Evolutionary conservation across 2,329 filamentous ascomycete species (phyloP).

Genomic region (Shiraia sp.): DNA sequence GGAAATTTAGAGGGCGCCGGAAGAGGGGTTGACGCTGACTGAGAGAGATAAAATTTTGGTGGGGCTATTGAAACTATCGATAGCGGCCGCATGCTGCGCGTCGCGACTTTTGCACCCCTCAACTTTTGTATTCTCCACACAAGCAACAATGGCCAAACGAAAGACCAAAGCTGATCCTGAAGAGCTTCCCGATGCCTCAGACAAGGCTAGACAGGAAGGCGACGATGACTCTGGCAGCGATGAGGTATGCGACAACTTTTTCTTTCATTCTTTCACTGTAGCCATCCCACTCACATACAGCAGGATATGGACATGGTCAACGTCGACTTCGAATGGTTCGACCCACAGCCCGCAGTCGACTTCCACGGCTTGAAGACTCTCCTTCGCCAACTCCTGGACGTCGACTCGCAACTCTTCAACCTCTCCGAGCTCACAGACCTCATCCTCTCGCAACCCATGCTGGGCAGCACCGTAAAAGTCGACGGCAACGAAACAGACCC

Average conservation of each 20-base stretch:
- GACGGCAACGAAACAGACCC: constrained; percentile 91
- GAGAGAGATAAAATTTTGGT: constrained; percentile 16
- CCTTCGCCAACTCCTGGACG: constrained; percentile 87
- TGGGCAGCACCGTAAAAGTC: constrained; percentile 96
- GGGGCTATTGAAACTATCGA: constrained; percentile 20
- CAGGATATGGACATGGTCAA: constrained; percentile 90
- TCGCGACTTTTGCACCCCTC: constrained; percentile 3
- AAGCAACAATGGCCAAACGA: constrained; percentile 41
- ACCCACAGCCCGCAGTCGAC: constrained; percentile 84
- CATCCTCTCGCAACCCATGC: constrained; percentile 80
- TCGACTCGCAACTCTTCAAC: constrained; percentile 83
- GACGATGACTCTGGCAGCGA: constrained; percentile 44
- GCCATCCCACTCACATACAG: constrained; percentile 10
- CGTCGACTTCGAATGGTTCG: constrained; percentile 99
- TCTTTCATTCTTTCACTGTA: too few relatives aligned
- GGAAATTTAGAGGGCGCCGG: constrained; percentile 13
- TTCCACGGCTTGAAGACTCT: constrained; percentile 94
- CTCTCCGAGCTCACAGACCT: constrained; percentile 84
- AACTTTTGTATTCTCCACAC: constrained; percentile 4
- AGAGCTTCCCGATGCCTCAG: constrained; percentile 41
- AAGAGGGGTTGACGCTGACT: constrained; percentile 2
- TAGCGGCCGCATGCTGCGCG: constrained; percentile 4
- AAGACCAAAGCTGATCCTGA: constrained; percentile 40
- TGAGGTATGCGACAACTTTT: constrained; percentile 27
- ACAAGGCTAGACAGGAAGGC: constrained; percentile 33